Evolutionary conservation across 176 grass and related monocot genomes (phyloP), one percentile per base, ranked within the genome.

Genomic region (Phyllostachys edulis): DNA sequence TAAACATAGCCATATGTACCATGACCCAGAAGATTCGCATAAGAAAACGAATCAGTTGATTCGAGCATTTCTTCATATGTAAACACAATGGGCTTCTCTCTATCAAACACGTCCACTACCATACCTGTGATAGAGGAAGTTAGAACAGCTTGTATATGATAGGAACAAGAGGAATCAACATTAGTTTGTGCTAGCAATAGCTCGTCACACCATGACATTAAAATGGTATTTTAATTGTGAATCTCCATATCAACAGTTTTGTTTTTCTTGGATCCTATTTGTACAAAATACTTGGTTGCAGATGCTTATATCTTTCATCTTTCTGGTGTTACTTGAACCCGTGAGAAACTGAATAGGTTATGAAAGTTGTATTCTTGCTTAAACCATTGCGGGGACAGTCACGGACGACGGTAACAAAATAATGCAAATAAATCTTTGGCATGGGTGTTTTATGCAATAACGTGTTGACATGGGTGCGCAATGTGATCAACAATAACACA

Each of bases 1-100:
- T 96, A 99, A 51, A 99, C 96, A 84, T 91, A 94, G 67, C 96
- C 93, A 87, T 99, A 99, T 92, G 90, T 96, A 42, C n/a, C n/a
- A n/a, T n/a, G n/a, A n/a, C 96, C 96, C 82, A 99, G 88, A 78
- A 94, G 80, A 91, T 99, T 99, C 80, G 93, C 86, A 90, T 99
- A 93, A 74, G 89, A 87, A 88, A 99, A 99, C 71, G 88, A 90
- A 84, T 96, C 89, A 24, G 93, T 99, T 59, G 89, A 92, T 70
- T 68, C 75, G 67, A 94, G 89, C 85, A 99, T 84, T 87, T 99
- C 93, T 79, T 94, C 89, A 77, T 99, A 84, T 11, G 88, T 84
- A 90, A 99, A 96, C 37, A 96, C 88, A 65, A 92, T 73, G 29
- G 93, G 93, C 51, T 99, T 96, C 82, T 96, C 96, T 62, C 83